These are phyloP conservation scores for Wallacemonas sp. DNA, from an alignment of 208 protist genomes.

Conservation along the genomic window DNA sequence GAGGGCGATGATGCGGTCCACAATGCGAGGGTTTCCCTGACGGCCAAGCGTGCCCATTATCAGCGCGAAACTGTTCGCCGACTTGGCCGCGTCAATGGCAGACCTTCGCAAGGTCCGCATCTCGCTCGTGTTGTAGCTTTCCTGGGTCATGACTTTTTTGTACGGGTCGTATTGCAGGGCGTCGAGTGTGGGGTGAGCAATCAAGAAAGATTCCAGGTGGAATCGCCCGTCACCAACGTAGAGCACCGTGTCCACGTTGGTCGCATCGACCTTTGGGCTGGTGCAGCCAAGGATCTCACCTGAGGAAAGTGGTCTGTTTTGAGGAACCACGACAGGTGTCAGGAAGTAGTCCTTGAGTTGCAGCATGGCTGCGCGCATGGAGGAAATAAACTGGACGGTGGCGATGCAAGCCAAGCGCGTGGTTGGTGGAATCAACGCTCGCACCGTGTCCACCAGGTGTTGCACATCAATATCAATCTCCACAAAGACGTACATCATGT, in stretches of 20 bases:
- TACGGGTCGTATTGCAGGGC: constrained; percentile 97
- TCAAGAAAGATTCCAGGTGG: constrained; percentile 98
- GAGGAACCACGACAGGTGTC: constrained; percentile 90
- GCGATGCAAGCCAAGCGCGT: constrained; percentile 90
- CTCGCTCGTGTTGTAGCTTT: constrained; percentile 93
- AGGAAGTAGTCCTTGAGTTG: constrained; percentile 68
- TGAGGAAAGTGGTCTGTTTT: constrained; percentile 95
- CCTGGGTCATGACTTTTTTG: constrained; percentile 91
- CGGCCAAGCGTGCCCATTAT: constrained; percentile 98
- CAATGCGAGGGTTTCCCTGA: constrained; percentile 95
- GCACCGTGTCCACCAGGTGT: constrained; percentile 97
- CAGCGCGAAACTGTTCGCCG: constrained; percentile 93
- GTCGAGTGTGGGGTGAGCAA: constrained; percentile 94
- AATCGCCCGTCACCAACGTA: constrained; percentile 99
- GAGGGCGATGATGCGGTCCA: constrained; percentile 90
- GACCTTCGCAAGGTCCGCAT: constrained; percentile 91
- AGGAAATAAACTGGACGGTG: constrained; percentile 98
- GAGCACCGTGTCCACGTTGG: constrained; percentile 71
- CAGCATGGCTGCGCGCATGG: constrained; percentile 88
- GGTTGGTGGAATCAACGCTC: constrained; percentile 80
- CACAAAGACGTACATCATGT: constrained; percentile 99
- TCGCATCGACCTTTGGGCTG: constrained; percentile 90
- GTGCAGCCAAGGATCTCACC: constrained; percentile 99
- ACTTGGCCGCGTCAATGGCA: constrained; percentile 69
- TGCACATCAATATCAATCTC: constrained; percentile 98